These are phyloP conservation scores for Cercophora sp. DNA, from an alignment of 495 filamentous ascomycete species.

Conservation along the genomic window DNA sequence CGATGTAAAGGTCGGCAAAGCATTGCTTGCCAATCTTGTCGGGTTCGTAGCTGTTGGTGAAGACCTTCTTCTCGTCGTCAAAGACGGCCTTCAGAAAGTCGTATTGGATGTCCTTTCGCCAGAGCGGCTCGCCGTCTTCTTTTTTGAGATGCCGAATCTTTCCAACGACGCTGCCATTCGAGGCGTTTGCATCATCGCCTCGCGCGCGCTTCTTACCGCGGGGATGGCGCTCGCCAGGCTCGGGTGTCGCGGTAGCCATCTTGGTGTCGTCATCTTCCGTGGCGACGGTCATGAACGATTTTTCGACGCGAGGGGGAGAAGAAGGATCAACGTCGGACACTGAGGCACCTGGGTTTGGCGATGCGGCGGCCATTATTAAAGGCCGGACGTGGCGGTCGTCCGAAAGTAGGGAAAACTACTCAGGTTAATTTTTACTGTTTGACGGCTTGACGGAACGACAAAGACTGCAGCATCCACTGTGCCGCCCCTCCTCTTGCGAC, in stretches of 20 bases:
- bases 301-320: conserved; percentile 29
- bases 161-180: conserved; percentile 55
- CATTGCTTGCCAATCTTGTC: conserved; percentile 68
- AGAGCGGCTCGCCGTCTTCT: conserved; percentile 92
- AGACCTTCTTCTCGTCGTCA: conserved; percentile 76
- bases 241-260: conserved; percentile 29
- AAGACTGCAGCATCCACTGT: conserved; percentile 1
- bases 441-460: conserved; percentile 9
- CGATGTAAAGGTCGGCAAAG: conserved; percentile 95
- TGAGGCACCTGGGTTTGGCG: conserved; percentile 25
- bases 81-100: conserved; percentile 92
- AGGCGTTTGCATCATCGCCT: conserved; percentile 29
- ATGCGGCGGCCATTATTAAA: conserved; percentile 14
- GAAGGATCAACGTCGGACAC: conserved; percentile 30
- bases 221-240: conserved; percentile 28
- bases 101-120: conserved; percentile 96
- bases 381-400: not conserved
- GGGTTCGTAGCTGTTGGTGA: conserved; percentile 77
- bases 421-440: not conserved
- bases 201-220: conserved; percentile 32
- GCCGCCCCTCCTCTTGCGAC: conserved; percentile 6
- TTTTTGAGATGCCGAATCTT: conserved; percentile 97
- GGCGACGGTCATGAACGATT: conserved; percentile 31
- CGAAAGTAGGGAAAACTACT: not conserved
- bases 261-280: conserved; percentile 33